These are phyloP conservation scores for Apiospora marii DNA, from an alignment of 2,329 filamentous ascomycete species.

Conservation along the genomic window DNA sequence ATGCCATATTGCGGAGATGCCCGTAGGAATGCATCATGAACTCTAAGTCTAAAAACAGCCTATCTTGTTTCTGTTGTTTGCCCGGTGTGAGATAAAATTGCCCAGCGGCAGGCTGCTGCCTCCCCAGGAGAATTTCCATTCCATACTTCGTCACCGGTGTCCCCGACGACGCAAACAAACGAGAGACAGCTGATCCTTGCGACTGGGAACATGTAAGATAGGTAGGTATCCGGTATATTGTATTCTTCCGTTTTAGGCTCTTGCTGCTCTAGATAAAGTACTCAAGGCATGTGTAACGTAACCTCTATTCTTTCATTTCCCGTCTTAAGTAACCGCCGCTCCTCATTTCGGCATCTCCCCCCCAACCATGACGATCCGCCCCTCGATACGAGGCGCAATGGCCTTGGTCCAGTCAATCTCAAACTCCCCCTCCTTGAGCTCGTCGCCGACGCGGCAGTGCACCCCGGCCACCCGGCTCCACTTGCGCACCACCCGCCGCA, in stretches of 20 bases:
- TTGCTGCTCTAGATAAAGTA: not conserved
- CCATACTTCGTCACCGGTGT: not conserved
- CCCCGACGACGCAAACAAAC: not conserved
- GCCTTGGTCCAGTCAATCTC: conserved; percentile 81
- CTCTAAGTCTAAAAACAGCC: not conserved
- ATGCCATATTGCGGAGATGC: not conserved
- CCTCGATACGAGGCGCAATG: conserved; percentile 80
- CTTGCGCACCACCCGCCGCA: conserved; percentile 73
- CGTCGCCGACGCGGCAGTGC: conserved; percentile 58
- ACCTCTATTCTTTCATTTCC: not conserved
- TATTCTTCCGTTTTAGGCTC: not conserved
- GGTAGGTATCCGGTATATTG: not conserved
- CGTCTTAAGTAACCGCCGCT: too few species aligned
- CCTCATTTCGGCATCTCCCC: conserved; percentile 12
- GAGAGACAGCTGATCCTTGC: not conserved
- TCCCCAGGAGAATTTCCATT: not conserved
- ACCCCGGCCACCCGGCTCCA: conserved; percentile 77
- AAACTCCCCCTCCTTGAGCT: conserved; percentile 65
- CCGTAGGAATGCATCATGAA: too few species aligned
- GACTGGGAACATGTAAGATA: not conserved
- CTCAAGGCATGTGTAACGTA: not conserved
- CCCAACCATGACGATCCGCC: conserved; percentile 68
- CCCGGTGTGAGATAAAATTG: not conserved
- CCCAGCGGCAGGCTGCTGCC: not conserved
- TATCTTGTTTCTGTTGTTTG: not conserved